These are phyloP conservation scores for Backusella liffmaniae DNA, from an alignment of 192 early-diverging fungal genomes.

Conservation along the genomic window DNA sequence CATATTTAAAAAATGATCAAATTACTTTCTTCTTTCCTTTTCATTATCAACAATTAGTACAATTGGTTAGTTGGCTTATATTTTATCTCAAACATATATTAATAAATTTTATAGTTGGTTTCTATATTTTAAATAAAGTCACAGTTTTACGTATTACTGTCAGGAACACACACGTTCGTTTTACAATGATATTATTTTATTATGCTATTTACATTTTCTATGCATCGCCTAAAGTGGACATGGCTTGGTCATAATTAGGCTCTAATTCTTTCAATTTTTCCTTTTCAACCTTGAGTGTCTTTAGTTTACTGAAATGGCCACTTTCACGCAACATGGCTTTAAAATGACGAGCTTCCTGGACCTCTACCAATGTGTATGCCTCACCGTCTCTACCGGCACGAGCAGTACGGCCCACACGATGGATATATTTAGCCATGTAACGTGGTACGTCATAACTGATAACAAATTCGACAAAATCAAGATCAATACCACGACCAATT, in stretches of 20 bases:
- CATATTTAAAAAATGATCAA: too few species aligned
- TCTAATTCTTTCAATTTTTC: constrained; percentile 38
- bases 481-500: constrained; percentile 87
- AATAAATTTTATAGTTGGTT: too few species aligned
- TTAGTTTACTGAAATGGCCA: constrained; percentile 57
- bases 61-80: too few species aligned
- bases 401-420: constrained; percentile 90
- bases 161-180: not conserved
- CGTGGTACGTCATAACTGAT: constrained; percentile 87
- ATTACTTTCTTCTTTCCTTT: too few species aligned
- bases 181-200: not conserved
- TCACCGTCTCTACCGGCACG: constrained; percentile 83
- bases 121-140: too few species aligned
- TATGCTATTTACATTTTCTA: constrained; percentile 8
- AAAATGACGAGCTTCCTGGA: constrained; percentile 67
- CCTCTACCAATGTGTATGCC: constrained; percentile 73
- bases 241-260: constrained; percentile 34
- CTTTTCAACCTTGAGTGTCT: constrained; percentile 49
- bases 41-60: too few species aligned
- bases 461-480: constrained; percentile 74
- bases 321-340: constrained; percentile 68
- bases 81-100: too few species aligned
- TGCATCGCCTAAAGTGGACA: constrained; percentile 33
- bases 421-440: constrained; percentile 86
- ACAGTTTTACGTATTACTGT: too few species aligned